phyloP scores from a whole-genome alignment of 768 basidiomycete species.

The Glaciozyma martinii region DNA sequence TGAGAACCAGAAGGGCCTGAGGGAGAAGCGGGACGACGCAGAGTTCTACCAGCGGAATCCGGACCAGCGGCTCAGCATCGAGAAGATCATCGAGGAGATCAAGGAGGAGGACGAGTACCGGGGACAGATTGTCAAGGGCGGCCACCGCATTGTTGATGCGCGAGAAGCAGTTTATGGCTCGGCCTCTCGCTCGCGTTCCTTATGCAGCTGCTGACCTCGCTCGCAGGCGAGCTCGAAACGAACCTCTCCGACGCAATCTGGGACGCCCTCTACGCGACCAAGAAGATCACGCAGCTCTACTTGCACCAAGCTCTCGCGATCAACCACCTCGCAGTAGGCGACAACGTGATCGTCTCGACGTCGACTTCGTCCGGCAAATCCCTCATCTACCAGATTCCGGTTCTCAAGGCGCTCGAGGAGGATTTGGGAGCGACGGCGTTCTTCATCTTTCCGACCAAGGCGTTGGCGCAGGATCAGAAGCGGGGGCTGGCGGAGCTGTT shows the following conservation, averaged over 20 bases:
- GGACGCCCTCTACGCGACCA: conserved; percentile 51
- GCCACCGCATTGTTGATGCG: conserved; percentile 47
- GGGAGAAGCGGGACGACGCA: conserved; percentile 28
- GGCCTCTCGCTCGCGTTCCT: conserved; percentile 6
- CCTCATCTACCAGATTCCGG: conserved; percentile 53
- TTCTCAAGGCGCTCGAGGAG: conserved; percentile 57
- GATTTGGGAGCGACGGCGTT: conserved; percentile 59
- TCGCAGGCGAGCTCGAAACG: conserved; percentile 46
- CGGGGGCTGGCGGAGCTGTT: conserved; percentile 60
- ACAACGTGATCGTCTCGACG: conserved; percentile 77
- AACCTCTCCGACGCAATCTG: conserved; percentile 53
- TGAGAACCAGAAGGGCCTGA: conserved; percentile 17
- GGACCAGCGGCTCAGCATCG: conserved; percentile 52
- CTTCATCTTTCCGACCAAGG: conserved; percentile 88
- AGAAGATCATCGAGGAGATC: conserved; percentile 53
- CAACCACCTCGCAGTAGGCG: conserved; percentile 44
- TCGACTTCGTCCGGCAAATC: conserved; percentile 61
- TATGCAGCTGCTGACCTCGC: conserved; percentile 31
- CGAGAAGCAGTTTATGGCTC: conserved; percentile 51
- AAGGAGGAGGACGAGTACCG: conserved; percentile 56
- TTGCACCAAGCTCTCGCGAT: conserved; percentile 64
- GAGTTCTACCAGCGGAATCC: conserved; percentile 32
- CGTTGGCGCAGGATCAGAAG: conserved; percentile 80
- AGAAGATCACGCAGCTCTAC: conserved; percentile 60
- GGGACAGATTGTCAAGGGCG: conserved; percentile 56